phyloP scores from a whole-genome alignment of 352 stramenopile genomes.

The Phytophthora vignae region DNA sequence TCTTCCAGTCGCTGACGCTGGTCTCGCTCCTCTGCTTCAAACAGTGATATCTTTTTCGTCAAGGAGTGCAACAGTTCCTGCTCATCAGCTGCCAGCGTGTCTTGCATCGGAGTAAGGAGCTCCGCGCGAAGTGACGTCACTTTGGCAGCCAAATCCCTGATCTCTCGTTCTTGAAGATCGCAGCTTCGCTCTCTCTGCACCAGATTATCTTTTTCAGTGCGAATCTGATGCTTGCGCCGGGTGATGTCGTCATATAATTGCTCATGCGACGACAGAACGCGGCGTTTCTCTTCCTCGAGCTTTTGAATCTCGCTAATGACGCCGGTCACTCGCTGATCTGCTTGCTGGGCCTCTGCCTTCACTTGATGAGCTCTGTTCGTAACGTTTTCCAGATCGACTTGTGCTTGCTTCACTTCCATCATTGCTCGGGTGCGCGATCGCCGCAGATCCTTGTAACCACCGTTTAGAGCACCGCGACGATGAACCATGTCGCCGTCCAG shows the following conservation, averaged over 20 bases:
- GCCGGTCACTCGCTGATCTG: slow-evolving; percentile 88
- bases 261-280: slow-evolving; percentile 76
- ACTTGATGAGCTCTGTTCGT: slow-evolving; percentile 82
- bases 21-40: slow-evolving; percentile 90
- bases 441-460: slow-evolving; percentile 95
- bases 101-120: slow-evolving; percentile 79
- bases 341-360: slow-evolving; percentile 89
- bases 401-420: slow-evolving; percentile 84
- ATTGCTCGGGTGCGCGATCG: slow-evolving; percentile 80
- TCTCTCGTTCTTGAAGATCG: slow-evolving; percentile 67
- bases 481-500: slow-evolving; percentile 98
- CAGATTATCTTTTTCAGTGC: slow-evolving; percentile 59
- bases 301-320: slow-evolving; percentile 89
- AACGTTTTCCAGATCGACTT: slow-evolving; percentile 78
- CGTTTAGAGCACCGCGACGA: slow-evolving; percentile 95
- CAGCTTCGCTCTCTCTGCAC: slow-evolving; percentile 66
- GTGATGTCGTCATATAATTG: slow-evolving; percentile 86
- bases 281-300: slow-evolving; percentile 78
- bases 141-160: slow-evolving; percentile 67
- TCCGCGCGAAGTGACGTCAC: slow-evolving; percentile 61
- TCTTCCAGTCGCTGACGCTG: slow-evolving; percentile 88
- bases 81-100: slow-evolving; percentile 67
- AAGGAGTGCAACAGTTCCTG: slow-evolving; percentile 62
- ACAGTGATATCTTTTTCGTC: slow-evolving; percentile 68
- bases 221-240: slow-evolving; percentile 80